Base-by-base conservation (phyloP, 805 yeast genomes). In the Wickerhamiella azymoides region DNA sequence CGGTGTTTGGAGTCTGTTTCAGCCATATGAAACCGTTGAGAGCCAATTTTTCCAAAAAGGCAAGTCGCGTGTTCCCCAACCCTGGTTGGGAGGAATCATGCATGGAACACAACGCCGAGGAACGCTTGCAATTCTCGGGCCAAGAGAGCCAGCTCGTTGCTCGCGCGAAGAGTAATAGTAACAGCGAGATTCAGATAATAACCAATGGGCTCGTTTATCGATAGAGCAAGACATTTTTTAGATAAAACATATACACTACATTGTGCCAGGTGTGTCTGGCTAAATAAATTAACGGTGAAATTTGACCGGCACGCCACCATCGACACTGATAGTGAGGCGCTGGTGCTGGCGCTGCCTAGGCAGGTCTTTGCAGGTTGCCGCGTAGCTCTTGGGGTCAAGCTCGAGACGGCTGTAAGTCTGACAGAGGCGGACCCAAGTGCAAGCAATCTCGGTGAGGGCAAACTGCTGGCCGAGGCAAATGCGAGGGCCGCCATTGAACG, bases 381-480 rank as follows among this genome's bases (percentile, higher is more conserved):
- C 36, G n/a, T 16, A 26, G 43, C 46, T 67, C 53, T 48, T 72
- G 61, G 9, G 61, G 62, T 38, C 69, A 49, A 10, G 64, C 67
- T 14, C 66, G 58, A 11, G 69, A 65, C 30, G 18, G 11, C 18
- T 10, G 36, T 40, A 48, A 7, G 40, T 42, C 36, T 48, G 50
- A 36, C 48, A 45, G 18, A 48, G 40, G 11, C 50, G 46, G 16
- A 48, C 48, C 47, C 47, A 48, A 3, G 43, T 36, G 33, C 47
- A 39, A 21, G 46, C 43, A 38, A 70, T 66, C 52, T 69, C 73
- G 21, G 71, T 67, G 35, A 68, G 62, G 11, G 73, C 74, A 59
- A 69, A 68, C 52, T 70, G 73, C 54, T 69, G 73, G 27, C 73
- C 74, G 45, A 69, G 57, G 54, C 73, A 70, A 42, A 69, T 66